phyloP scores from a whole-genome alignment of 179 eudicot species.

The Corrigiola litoralis region DNA sequence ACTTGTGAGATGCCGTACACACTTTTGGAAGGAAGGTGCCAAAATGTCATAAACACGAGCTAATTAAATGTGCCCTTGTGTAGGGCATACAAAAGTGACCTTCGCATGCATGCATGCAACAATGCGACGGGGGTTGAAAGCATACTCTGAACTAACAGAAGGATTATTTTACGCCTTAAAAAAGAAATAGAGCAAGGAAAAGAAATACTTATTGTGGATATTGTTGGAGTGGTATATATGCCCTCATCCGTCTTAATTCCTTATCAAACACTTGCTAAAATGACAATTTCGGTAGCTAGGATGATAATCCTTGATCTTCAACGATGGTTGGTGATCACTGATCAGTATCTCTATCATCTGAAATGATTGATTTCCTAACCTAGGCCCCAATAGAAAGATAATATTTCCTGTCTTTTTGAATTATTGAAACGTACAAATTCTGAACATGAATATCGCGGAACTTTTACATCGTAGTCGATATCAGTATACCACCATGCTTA shows the following conservation, averaged over 20 bases:
- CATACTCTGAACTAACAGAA: background rate
- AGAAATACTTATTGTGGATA: too few species aligned
- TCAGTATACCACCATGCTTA: background rate
- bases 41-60: slow-evolving; percentile 1
- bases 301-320: slow-evolving; percentile 6
- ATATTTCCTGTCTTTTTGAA: background rate
- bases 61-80: background rate
- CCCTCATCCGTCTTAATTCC: background rate
- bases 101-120: background rate
- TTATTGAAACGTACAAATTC: background rate
- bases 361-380: slow-evolving; percentile 9
- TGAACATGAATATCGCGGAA: background rate
- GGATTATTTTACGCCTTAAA: too few species aligned
- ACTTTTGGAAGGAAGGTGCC: slow-evolving; percentile 2
- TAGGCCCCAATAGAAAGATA: background rate
- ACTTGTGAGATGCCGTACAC: too few species aligned
- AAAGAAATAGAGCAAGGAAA: too few species aligned
- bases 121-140: background rate
- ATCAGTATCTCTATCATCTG: background rate
- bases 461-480: background rate
- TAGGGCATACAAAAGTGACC: background rate
- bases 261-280: background rate
- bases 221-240: background rate
- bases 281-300: background rate
- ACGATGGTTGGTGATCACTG: background rate